Conservation (phyloP, 148 eudicot genomes). For the Rhododendron simsii region DNA sequence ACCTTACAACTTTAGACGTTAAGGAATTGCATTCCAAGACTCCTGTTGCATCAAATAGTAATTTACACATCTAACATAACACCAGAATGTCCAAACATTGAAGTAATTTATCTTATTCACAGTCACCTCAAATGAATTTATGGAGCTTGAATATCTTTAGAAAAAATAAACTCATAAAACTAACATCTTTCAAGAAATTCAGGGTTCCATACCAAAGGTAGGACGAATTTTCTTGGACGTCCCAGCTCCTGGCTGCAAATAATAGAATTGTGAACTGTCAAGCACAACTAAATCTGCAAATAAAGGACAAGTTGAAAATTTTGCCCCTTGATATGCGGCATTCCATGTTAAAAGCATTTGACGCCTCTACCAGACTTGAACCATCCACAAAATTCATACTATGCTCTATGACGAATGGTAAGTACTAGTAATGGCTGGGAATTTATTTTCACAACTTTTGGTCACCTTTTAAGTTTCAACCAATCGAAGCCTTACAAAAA, state of each 20-base stretch:
- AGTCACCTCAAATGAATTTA: slow-evolving; percentile 4
- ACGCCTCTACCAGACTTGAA: neutral
- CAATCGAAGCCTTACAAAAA: neutral
- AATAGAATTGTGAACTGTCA: slow-evolving; percentile 10
- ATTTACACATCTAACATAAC: neutral
- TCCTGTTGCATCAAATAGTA: neutral
- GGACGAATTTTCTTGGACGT: slow-evolving; percentile 67
- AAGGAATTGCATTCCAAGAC: neutral
- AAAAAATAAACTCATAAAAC: neutral
- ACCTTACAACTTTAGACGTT: neutral
- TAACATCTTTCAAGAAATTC: neutral
- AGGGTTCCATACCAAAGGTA: slow-evolving; percentile 33
- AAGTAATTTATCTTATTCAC: neutral
- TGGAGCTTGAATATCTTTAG: neutral
- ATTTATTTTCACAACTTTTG: neutral
- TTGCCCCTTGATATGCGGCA: neutral
- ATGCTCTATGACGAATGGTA: neutral
- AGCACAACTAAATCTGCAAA: neutral
- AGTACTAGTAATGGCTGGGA: neutral
- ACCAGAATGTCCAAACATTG: neutral
- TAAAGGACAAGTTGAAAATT: neutral
- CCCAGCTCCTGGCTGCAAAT: slow-evolving; percentile 56
- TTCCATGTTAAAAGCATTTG: neutral
- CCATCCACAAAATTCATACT: neutral
- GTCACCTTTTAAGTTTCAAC: neutral